phyloP scores from a whole-genome alignment of 805 yeast species.

The Zygotorulaspora danielsina region DNA sequence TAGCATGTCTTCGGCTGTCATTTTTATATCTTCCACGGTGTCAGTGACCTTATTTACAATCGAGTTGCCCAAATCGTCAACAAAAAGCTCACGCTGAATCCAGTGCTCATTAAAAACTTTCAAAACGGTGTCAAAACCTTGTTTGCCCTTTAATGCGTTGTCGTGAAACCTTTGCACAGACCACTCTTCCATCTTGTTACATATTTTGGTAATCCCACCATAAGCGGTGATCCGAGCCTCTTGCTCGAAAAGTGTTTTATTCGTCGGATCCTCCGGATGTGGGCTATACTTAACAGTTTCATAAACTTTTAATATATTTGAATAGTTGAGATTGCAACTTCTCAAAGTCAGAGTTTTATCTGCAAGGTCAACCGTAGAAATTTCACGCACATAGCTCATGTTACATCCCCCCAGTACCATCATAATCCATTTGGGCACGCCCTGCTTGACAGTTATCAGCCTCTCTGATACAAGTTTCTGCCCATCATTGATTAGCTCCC shows the following conservation, averaged over 20 bases:
- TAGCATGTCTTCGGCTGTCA: constrained; percentile 24
- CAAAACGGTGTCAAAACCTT: constrained; percentile 81
- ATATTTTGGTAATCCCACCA: constrained; percentile 61
- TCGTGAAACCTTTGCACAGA: constrained; percentile 81
- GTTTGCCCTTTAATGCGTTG: constrained; percentile 77
- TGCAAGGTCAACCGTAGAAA: constrained; percentile 73
- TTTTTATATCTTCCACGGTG: constrained; percentile 30
- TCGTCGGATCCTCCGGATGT: constrained; percentile 47
- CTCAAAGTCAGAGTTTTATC: constrained; percentile 66
- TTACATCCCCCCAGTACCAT: constrained; percentile 68
- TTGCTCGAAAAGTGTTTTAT: constrained; percentile 65
- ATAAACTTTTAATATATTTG: constrained; percentile 66
- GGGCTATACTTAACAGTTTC: constrained; percentile 86
- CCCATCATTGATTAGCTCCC: constrained; percentile 56
- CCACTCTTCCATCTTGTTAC: constrained; percentile 89
- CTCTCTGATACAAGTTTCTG: constrained; percentile 73
- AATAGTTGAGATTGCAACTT: constrained; percentile 82
- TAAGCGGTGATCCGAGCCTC: constrained; percentile 87
- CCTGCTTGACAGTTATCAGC: constrained; percentile 81
- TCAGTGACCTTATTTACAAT: constrained; percentile 30
- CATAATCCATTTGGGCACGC: constrained; percentile 78
- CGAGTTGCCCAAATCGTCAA: constrained; percentile 28
- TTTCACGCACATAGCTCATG: constrained; percentile 79
- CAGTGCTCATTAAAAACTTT: constrained; percentile 39
- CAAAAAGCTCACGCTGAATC: constrained; percentile 30